Evolutionary conservation across 495 filamentous ascomycete species (phyloP).

Genomic region (Hypoxylon intermedium): DNA sequence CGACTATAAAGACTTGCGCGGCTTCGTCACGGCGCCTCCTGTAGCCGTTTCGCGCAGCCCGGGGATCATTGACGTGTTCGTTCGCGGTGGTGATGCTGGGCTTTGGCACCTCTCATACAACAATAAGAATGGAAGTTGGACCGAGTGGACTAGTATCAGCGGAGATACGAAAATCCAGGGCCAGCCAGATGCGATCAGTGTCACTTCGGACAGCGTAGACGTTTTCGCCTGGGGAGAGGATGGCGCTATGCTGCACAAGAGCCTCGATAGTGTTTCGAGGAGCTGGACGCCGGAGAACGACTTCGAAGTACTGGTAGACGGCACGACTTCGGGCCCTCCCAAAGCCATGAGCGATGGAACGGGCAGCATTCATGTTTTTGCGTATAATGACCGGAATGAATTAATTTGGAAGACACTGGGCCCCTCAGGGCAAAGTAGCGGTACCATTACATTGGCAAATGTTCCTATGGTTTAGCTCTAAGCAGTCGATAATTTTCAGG

Average conservation of each 20-base stretch:
- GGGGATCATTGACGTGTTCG: constrained; percentile 21
- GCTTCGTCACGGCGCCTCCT: constrained; percentile 15
- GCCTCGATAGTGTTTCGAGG: constrained; percentile 4
- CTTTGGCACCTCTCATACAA: constrained; percentile 22
- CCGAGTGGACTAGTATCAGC: constrained; percentile 13
- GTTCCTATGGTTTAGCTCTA: constrained; percentile 12
- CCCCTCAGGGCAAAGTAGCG: background rate
- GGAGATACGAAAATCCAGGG: constrained; percentile 5
- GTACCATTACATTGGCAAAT: background rate
- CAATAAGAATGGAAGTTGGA: background rate
- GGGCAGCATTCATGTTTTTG: constrained; percentile 10
- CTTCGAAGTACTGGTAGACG: background rate
- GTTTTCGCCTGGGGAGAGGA: constrained; percentile 16
- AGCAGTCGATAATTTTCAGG: no score
- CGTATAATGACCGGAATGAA: background rate
- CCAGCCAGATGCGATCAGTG: constrained; percentile 12
- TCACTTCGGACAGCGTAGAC: constrained; percentile 7
- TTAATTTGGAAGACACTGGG: constrained; percentile 13
- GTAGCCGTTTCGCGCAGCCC: constrained; percentile 14
- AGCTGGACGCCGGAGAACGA: constrained; percentile 7
- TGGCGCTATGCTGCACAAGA: constrained; percentile 7
- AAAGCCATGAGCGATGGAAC: constrained; percentile 8
- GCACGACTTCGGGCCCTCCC: constrained; percentile 1
- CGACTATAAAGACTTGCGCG: constrained; percentile 14
- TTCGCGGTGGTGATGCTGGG: constrained; percentile 15